Percentiles rank a stretch among this genome's conserved stretches.
These are phyloP conservation scores for Toxicodendron radicans DNA, from an alignment of 345 rosid genomes.

Conservation along the genomic window DNA sequence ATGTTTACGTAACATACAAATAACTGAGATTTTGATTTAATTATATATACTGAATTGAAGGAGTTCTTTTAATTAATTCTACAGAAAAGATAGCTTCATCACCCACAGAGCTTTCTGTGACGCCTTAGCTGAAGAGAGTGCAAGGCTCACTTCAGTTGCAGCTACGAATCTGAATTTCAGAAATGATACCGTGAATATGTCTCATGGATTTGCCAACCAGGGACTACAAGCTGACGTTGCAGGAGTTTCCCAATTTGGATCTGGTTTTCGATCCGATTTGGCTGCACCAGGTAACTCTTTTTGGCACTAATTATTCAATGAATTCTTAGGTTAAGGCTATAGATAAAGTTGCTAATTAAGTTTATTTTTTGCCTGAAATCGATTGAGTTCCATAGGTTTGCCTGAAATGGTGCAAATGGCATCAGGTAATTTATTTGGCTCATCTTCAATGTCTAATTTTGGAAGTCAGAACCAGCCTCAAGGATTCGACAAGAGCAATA, in stretches of 20 bases:
- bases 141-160: conserved; percentile 52
- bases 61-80: background rate
- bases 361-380: conserved; percentile 20
- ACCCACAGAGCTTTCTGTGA: conserved; percentile 98
- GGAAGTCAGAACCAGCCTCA: conserved; percentile 42
- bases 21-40: background rate
- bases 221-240: conserved; percentile 47
- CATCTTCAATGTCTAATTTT: conserved; percentile 45
- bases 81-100: conserved; percentile 93
- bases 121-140: conserved; percentile 82
- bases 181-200: conserved; percentile 44
- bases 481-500: conserved; percentile 24
- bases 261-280: conserved; percentile 52
- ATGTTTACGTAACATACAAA: conserved; percentile 18
- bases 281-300: conserved; percentile 29
- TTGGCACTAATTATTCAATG: conserved; percentile 14
- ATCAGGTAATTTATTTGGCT: conserved; percentile 48
- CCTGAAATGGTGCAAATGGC: conserved; percentile 63
- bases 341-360: conserved; percentile 6
- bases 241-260: conserved; percentile 43
- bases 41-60: background rate
- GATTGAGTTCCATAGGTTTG: conserved; percentile 36
- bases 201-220: conserved; percentile 47
- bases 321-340: conserved; percentile 21
- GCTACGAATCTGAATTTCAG: conserved; percentile 61